phyloP scores from a whole-genome alignment of 306 rosid genomes.

The Glycine latifolia region DNA sequence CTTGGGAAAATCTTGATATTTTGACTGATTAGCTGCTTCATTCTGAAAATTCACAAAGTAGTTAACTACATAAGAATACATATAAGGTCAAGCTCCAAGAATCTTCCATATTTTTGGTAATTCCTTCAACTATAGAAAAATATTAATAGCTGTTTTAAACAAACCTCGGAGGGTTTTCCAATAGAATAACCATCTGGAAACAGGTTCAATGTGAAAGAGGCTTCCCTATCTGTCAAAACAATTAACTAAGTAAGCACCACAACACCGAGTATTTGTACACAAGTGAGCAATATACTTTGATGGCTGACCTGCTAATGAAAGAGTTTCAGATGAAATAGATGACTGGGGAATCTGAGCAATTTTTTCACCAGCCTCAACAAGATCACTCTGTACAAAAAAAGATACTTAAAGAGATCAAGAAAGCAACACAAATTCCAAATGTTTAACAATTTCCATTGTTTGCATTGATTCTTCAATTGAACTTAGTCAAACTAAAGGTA shows the following conservation, averaged over 20 bases:
- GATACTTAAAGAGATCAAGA: slow-evolving; percentile 39
- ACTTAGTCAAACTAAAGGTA: slow-evolving; percentile 9
- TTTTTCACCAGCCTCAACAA: slow-evolving; percentile 56
- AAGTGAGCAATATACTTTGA: slow-evolving; percentile 21
- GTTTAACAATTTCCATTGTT: slow-evolving; percentile 9
- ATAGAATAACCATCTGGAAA: slow-evolving; percentile 90
- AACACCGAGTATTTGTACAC: slow-evolving; percentile 41
- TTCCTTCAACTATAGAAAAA: slow-evolving; percentile 29
- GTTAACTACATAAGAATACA: slow-evolving; percentile 31
- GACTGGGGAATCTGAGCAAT: slow-evolving; percentile 50
- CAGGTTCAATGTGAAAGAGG: slow-evolving; percentile 82
- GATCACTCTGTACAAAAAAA: slow-evolving; percentile 56
- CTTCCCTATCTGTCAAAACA: slow-evolving; percentile 72
- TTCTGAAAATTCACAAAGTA: slow-evolving; percentile 64
- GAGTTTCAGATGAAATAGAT: slow-evolving; percentile 54
- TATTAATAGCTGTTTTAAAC: slow-evolving; percentile 47
- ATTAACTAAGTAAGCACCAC: slow-evolving; percentile 26
- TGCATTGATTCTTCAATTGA: slow-evolving; percentile 32
- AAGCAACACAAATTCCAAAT: slow-evolving; percentile 31
- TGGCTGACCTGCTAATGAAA: slow-evolving; percentile 56
- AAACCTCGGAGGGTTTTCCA: slow-evolving; percentile 86
- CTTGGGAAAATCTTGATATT: slow-evolving; percentile 72
- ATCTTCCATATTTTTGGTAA: slow-evolving; percentile 10
- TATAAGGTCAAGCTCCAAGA: slow-evolving; percentile 32
- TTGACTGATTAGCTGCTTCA: slow-evolving; percentile 56